Evolutionary conservation across 176 grass and related monocot species (phyloP).

Genomic region (Oropetium thomaeum): DNA sequence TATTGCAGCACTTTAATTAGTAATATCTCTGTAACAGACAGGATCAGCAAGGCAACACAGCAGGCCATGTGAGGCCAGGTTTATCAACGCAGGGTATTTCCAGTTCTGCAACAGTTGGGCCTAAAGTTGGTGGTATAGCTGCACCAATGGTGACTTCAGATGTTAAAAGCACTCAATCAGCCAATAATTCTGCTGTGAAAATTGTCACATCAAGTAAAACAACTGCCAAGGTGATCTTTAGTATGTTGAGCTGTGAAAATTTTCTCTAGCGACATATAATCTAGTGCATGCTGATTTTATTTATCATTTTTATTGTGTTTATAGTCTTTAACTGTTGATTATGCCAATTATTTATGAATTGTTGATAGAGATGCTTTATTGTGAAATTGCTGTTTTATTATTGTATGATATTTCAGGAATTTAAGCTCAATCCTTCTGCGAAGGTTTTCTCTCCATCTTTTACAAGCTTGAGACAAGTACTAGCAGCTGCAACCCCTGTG

Average conservation of each 20-base stretch:
- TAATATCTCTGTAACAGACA: constrained; percentile 45
- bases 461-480: constrained; percentile 48
- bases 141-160: constrained; percentile 14
- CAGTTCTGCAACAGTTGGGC: constrained; percentile 26
- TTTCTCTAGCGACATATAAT: not conserved
- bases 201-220: constrained; percentile 37
- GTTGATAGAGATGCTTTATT: not conserved
- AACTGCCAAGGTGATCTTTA: constrained; percentile 48
- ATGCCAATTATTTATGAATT: not conserved
- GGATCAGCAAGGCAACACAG: constrained; percentile 16
- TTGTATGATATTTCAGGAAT: constrained; percentile 63
- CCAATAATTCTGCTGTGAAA: constrained; percentile 30
- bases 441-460: constrained; percentile 80
- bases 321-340: not conserved
- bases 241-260: not conserved
- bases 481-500: constrained; percentile 38
- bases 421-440: constrained; percentile 87
- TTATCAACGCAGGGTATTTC: constrained; percentile 14
- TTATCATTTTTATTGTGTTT: constrained; percentile 7
- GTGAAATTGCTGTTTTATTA: not conserved
- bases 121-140: constrained; percentile 29
- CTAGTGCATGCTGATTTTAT: constrained; percentile 11
- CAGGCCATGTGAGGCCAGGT: constrained; percentile 18
- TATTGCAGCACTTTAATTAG: constrained; percentile 26
- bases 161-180: constrained; percentile 34